Conservation (phyloP, 352 stramenopile species). For the Globisporangium uncinulatum region DNA sequence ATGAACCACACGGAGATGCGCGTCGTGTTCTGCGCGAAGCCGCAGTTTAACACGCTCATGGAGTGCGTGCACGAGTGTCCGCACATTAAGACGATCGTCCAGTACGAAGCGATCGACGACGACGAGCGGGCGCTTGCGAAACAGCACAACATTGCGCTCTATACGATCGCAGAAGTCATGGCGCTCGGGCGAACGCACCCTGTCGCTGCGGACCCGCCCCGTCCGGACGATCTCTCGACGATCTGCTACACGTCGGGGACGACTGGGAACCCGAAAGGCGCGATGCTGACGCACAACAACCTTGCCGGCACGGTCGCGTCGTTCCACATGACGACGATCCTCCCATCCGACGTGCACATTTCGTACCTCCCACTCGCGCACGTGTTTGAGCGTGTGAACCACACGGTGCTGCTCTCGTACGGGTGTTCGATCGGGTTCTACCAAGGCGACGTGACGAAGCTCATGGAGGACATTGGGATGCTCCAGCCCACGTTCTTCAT, state of each 20-base stretch:
- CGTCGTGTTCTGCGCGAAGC: constrained; percentile 57
- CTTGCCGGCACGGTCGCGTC: constrained; percentile 29
- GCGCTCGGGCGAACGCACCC: constrained; percentile 27
- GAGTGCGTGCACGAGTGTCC: constrained; percentile 44
- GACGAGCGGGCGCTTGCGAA: constrained; percentile 20
- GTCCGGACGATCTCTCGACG: constrained; percentile 87
- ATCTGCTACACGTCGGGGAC: constrained; percentile 96
- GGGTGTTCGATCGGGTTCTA: constrained; percentile 68
- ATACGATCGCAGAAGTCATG: constrained; percentile 37
- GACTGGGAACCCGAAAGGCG: constrained; percentile 95
- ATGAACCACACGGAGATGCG: constrained; percentile 74
- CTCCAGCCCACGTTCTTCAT: constrained; percentile 92
- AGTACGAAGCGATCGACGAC: constrained; percentile 43
- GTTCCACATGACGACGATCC: constrained; percentile 18
- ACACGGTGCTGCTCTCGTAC: constrained; percentile 78
- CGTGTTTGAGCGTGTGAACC: constrained; percentile 94
- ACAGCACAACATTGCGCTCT: constrained; percentile 28
- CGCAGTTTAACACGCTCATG: constrained; percentile 51
- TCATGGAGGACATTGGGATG: constrained; percentile 93
- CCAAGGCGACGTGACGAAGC: constrained; percentile 83
- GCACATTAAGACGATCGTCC: constrained; percentile 40
- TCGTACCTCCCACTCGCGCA: constrained; percentile 96
- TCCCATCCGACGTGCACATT: constrained; percentile 83
- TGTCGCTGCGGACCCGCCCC: constrained; percentile 40
- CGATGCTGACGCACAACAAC: constrained; percentile 90